A percentile compares a stretch with the other conserved stretches of the same genome.
Conservation (phyloP, 2,329 filamentous ascomycete species). For the Pseudocercospora macadamiae region DNA sequence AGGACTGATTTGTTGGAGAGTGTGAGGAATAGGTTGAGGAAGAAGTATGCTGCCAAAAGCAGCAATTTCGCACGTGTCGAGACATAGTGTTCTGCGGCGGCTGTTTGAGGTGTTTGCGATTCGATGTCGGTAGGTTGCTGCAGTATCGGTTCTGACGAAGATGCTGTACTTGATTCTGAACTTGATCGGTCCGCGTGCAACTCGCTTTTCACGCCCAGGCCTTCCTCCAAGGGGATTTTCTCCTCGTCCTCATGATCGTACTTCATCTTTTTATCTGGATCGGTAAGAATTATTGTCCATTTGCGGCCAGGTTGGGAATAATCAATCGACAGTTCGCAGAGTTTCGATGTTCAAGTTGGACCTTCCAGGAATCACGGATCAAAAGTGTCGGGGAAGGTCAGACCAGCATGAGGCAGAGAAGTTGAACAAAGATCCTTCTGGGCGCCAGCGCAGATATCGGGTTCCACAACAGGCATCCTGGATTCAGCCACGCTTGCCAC, state of each 20-base stretch:
- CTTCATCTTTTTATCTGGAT: conserved; percentile 2
- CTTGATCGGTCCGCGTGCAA: conserved; percentile 13
- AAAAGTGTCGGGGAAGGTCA: too few species aligned
- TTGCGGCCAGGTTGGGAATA: too few species aligned
- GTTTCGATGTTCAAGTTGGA: too few species aligned
- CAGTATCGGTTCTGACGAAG: conserved; percentile 1
- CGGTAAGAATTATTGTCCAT: not conserved
- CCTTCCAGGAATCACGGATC: too few species aligned
- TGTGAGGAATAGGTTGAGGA: conserved; percentile 55
- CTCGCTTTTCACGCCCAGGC: conserved; percentile 3
- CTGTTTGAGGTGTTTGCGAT: conserved; percentile 10
- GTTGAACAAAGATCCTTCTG: conserved; percentile 2
- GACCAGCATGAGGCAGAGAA: too few species aligned
- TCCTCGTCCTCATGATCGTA: conserved; percentile 8
- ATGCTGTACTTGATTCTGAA: conserved; percentile 12
- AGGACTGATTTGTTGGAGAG: conserved; percentile 64
- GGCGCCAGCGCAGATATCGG: not conserved
- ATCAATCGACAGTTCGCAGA: too few species aligned
- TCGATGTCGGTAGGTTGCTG: conserved; percentile 13
- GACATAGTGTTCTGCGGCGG: conserved; percentile 27
- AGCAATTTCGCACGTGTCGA: conserved; percentile 29
- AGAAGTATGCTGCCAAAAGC: conserved; percentile 49
- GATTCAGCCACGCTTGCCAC: not conserved
- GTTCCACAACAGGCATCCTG: not conserved
- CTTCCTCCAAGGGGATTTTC: conserved; percentile 4